phyloP scores from a whole-genome alignment of 202 grass and related monocot genomes.

The Brachypodium distachyon region DNA sequence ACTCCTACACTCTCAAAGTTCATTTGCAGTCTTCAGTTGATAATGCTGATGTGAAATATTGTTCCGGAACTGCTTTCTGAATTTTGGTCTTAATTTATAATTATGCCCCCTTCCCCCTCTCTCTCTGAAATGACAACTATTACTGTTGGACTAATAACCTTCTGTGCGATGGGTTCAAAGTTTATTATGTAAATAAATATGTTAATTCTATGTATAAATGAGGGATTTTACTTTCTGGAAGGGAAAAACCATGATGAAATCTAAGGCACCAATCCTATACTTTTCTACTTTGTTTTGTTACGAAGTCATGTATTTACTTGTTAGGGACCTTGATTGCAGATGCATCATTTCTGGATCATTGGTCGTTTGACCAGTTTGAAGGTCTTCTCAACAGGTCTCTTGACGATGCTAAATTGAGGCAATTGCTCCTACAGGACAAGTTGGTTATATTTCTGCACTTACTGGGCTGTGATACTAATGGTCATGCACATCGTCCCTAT shows the following conservation, averaged over 20 bases:
- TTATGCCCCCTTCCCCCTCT: too few species aligned
- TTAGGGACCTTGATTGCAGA: slow-evolving; percentile 62
- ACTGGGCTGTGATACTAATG: slow-evolving; percentile 93
- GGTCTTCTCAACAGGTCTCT: slow-evolving; percentile 72
- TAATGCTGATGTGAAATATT: not conserved
- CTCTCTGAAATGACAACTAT: not conserved
- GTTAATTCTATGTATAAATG: slow-evolving; percentile 7
- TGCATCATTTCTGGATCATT: slow-evolving; percentile 97
- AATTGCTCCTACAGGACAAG: slow-evolving; percentile 70
- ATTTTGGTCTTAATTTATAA: not conserved
- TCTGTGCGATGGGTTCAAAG: not conserved
- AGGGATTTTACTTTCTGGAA: not conserved
- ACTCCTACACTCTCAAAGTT: slow-evolving; percentile 7
- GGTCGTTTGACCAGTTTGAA: slow-evolving; percentile 97
- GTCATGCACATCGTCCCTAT: slow-evolving; percentile 89
- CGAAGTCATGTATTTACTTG: slow-evolving; percentile 27
- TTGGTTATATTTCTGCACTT: slow-evolving; percentile 95
- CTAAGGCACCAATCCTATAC: not conserved
- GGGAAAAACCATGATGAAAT: not conserved
- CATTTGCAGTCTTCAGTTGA: not conserved
- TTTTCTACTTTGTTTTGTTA: slow-evolving; percentile 13
- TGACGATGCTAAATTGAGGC: slow-evolving; percentile 58
- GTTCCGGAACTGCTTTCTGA: not conserved
- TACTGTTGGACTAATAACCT: not conserved
- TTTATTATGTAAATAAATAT: slow-evolving; percentile 6